phyloP scores from a whole-genome alignment of 225 moss, liverwort and hornwort genomes.

The Physcomitrium patens region DNA sequence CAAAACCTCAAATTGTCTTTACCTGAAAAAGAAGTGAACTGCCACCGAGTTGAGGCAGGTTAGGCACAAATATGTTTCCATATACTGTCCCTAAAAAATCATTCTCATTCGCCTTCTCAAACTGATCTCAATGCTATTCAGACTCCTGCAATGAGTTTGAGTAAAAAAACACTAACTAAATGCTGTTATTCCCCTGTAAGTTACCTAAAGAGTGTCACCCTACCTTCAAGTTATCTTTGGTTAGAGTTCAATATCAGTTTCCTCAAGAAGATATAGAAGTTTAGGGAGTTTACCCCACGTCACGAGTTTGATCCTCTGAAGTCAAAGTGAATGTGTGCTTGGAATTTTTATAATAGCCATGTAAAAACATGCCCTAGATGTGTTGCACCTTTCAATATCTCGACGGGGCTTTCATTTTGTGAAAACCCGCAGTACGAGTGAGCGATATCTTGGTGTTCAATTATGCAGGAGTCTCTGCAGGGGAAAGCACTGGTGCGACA shows the following conservation, averaged over 20 bases:
- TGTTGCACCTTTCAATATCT: background rate
- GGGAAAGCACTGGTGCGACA: conserved; percentile 58
- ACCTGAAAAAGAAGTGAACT: background rate
- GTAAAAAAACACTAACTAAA: background rate
- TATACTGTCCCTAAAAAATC: no score
- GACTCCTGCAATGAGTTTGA: no score
- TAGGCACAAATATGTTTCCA: no score
- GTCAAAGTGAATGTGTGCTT: background rate
- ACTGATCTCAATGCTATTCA: background rate
- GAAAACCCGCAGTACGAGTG: background rate
- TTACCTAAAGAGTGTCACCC: background rate
- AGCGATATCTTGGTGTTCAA: background rate
- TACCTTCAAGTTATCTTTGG: background rate
- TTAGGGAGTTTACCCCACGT: background rate
- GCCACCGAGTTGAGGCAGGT: background rate
- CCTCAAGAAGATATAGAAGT: background rate
- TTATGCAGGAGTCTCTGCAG: conserved; percentile 52
- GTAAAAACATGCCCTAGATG: no score
- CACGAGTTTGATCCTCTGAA: no score
- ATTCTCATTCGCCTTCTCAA: background rate
- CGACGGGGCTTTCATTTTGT: background rate
- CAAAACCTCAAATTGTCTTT: no score
- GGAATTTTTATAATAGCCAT: no score
- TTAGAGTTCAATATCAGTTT: no score
- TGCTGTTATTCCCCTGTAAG: background rate